Percentiles rank a stretch among this genome's conserved stretches.
Evolutionary conservation across 441 rosid genomes (phyloP).

Genomic region (Bruguiera hainesii): DNA sequence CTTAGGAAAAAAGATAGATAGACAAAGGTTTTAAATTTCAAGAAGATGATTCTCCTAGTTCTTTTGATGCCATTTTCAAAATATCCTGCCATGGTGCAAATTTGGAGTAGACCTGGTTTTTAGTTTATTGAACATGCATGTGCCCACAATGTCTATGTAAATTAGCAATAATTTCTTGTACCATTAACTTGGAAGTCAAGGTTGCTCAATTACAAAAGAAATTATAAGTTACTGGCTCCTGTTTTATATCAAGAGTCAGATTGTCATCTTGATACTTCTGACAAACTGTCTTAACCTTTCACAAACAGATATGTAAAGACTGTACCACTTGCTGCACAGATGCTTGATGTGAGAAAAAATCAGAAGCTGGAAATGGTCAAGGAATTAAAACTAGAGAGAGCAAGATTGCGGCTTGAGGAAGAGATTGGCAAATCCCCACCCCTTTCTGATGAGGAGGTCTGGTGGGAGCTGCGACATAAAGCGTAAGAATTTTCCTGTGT

Average conservation of each 20-base stretch:
- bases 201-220: too few species aligned
- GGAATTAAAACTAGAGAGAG: conserved; percentile 65
- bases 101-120: too few species aligned
- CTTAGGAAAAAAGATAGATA: neutral
- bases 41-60: too few species aligned
- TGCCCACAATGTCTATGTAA: neutral
- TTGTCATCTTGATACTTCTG: neutral
- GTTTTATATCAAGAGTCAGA: too few species aligned
- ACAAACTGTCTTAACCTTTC: conserved; percentile 4
- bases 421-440: conserved; percentile 97
- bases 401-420: conserved; percentile 75
- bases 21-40: too few species aligned
- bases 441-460: conserved; percentile 83
- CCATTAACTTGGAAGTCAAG: too few species aligned
- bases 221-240: too few species aligned
- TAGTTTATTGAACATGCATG: neutral
- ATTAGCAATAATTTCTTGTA: neutral
- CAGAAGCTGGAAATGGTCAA: conserved; percentile 92
- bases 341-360: conserved; percentile 73
- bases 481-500: conserved; percentile 58
- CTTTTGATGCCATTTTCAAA: too few species aligned
- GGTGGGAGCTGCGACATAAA: conserved; percentile 89
- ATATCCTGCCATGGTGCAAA: too few species aligned
- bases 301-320: conserved; percentile 75
- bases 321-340: conserved; percentile 90